Evolutionary conservation across 306 rosid genomes (phyloP).

Genomic region (Lotus japonicus): DNA sequence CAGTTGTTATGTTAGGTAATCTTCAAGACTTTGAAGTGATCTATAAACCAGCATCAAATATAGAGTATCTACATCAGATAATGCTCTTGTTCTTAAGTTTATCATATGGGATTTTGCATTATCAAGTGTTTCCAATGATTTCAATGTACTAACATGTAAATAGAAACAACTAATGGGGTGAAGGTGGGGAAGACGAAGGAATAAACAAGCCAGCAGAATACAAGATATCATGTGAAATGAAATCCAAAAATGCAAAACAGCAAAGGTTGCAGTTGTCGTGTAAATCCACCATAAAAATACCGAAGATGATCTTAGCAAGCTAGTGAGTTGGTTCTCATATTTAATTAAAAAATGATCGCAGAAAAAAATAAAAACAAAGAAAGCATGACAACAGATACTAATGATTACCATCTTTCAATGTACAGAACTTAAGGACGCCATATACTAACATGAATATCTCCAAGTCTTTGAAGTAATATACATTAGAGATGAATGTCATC

Average conservation of each 20-base stretch:
- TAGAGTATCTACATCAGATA: neutral
- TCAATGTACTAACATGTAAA: neutral
- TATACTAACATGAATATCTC: neutral
- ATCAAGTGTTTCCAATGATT: neutral
- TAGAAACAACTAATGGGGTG: neutral
- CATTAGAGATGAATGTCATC: neutral
- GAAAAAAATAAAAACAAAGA: neutral
- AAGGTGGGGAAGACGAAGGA: too few species aligned
- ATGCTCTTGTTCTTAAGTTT: neutral
- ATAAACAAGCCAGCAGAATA: too few species aligned
- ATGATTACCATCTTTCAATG: neutral
- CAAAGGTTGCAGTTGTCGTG: too few species aligned
- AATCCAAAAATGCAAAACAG: too few species aligned
- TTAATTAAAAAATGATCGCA: too few species aligned
- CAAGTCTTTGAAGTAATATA: neutral
- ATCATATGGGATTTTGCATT: constrained; percentile 1
- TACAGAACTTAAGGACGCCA: neutral
- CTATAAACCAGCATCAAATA: neutral
- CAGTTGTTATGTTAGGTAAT: neutral
- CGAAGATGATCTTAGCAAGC: neutral
- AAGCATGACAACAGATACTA: neutral
- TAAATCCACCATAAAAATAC: too few species aligned
- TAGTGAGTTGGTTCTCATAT: constrained; percentile 16
- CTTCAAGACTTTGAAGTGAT: neutral
- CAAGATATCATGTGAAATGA: too few species aligned